Base-by-base conservation (phyloP, 352 stramenopile species). In the Phytophthora sp. region DNA sequence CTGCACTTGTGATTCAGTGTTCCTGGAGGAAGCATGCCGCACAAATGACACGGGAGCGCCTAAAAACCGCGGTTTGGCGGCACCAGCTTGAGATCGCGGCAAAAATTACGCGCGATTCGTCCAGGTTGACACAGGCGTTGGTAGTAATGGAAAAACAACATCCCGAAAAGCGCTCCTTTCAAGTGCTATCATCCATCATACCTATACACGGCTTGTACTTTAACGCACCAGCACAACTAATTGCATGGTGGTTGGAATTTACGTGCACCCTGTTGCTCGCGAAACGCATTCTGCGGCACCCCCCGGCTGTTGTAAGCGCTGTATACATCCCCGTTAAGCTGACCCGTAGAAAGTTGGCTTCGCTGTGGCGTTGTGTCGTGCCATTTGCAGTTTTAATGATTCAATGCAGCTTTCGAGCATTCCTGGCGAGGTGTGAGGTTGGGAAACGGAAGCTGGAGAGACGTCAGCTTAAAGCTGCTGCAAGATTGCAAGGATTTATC, bases 1-100 rank as follows among this genome's bases (percentile, higher is more conserved):
- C 68, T 1, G 69, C 74, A 23, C 35, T 89, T 5, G 82, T 89
- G 30, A 71, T 89, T 20, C 82, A 89, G 44, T 74, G 62, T 28
- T 65, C 62, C 0, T 89, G 79, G 79, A 57, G 76, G 46, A 71
- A 53, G 5, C 60, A 72, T 9, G 66, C 48, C 10, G 79, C 82
- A 3, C 23, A 71, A 15, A 26, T 41, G 4, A 23, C 72, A 1
- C 77, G 70, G 15, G 39, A 60, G n/a, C 59, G 54, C 6, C 52
- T 76, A n/a, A 32, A 66, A 11, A 24, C 17, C 0, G 21, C 11
- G 18, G 49, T 87, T 20, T 88, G 75, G 79, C 41, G 52, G 35
- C 70, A 72, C 3, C 79, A 89, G 18, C 50, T 84, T 43, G 53
- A 70, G 11, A 59, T 78, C 7, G 79, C 79, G 5, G 62, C 73